These are phyloP conservation scores for Sungouiozyma ichnusensis DNA, from an alignment of 805 yeast species.

Conservation along the genomic window DNA sequence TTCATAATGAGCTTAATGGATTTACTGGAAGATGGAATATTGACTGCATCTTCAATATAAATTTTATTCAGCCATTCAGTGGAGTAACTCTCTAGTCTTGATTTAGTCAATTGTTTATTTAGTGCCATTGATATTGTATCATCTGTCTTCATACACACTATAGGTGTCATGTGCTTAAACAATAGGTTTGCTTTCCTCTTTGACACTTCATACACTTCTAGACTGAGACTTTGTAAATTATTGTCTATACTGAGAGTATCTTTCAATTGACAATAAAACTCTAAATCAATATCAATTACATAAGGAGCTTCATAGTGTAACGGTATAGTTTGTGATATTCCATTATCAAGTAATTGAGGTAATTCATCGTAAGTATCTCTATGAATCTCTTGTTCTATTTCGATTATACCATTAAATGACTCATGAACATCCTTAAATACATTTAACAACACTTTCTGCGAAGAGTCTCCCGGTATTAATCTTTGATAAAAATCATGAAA, in stretches of 20 bases:
- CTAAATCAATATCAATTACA: conserved; percentile 17
- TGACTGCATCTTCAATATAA: conserved; percentile 11
- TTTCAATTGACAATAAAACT: conserved; percentile 13
- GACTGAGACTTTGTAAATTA: conserved; percentile 1
- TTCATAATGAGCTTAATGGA: conserved; percentile 2
- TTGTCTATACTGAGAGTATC: background rate
- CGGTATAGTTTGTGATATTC: conserved; percentile 13
- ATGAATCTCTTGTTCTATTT: conserved; percentile 7
- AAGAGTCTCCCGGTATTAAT: conserved; percentile 22
- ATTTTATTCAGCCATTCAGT: conserved; percentile 19
- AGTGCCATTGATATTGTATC: conserved; percentile 3
- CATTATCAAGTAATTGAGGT: conserved; percentile 15
- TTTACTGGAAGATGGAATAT: conserved; percentile 3
- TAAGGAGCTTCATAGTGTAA: conserved; percentile 17
- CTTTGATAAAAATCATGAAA: conserved; percentile 23
- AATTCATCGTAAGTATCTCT: conserved; percentile 10
- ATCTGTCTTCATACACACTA: conserved; percentile 2
- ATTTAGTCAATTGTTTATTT: background rate
- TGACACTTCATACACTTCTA: background rate
- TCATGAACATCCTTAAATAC: background rate
- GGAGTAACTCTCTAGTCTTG: conserved; percentile 4
- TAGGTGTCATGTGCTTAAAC: background rate
- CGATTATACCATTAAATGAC: background rate
- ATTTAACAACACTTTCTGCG: conserved; percentile 17
- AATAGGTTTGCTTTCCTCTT: background rate